Base-by-base conservation (phyloP, 2,329 filamentous ascomycete genomes). In the Calcarisporium arbuscula region DNA sequence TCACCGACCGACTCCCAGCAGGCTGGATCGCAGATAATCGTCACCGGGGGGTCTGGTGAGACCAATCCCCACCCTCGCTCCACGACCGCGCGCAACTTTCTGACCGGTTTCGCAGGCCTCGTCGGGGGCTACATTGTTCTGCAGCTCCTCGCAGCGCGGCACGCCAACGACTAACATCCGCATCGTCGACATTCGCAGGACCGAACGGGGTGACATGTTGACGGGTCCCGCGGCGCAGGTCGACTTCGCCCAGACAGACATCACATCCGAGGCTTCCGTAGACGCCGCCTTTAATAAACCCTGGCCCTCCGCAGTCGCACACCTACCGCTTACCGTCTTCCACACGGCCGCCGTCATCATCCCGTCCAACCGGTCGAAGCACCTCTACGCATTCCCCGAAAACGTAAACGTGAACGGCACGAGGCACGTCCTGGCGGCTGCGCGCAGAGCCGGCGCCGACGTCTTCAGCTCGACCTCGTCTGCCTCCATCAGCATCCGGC, bases 341-440 rank as follows among this genome's bases (percentile, higher is more conserved):
- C 73, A 77, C 53, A 75, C 67, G 1, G 73, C 72, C 3, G 73
- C 72, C 2, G 58, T 65, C 5, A 75, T 77, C 38, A 58, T 70
- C 9, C 64, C 69, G 1, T 62, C 58, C 12, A 72, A 77, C 36
- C 64, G 72, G 7, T 58, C 61, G 32, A 46, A 50, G 29, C 51
- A 59, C 20, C 56, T 68, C 20, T 71, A 75, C 41, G 50, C 57
- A 16, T 61, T 64, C 18, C 61, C 62, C 35, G 58, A 59, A 30
- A 51, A 57, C 14, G 68, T 75, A 35, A 78, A 77, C 40, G 58
- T 74, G 17, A 49, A 46, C 8, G 73, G 72, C 8, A 70, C 70
- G 3, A 51, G 52, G 15, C 66, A 74, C 42, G 61, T 74, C 1
- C 48, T 77, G 6, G 52, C 58, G 8, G 68, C 67, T 0, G 67